Evolutionary conservation across 331 rosid genomes (phyloP).

Genomic region (Quercus tomentella): DNA sequence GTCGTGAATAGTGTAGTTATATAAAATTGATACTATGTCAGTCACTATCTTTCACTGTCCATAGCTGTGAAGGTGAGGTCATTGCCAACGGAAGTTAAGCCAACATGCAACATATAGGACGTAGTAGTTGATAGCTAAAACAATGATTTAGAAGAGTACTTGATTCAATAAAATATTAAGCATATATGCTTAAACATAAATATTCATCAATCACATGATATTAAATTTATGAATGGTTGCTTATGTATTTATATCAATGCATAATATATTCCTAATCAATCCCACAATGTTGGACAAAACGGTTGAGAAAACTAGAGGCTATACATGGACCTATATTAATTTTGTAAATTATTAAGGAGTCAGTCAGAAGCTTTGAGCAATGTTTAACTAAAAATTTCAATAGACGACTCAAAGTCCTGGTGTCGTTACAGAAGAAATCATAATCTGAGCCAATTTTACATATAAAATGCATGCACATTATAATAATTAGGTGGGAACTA

Average conservation of each 20-base stretch:
- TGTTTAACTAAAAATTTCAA: neutral
- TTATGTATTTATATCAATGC: neutral
- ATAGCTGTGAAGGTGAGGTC: slow-evolving; percentile 16
- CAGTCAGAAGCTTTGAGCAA: slow-evolving; percentile 4
- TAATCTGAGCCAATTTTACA: neutral
- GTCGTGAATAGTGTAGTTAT: neutral
- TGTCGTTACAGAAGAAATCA: neutral
- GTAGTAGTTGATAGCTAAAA: slow-evolving; percentile 19
- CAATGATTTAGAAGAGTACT: neutral
- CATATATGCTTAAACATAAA: neutral
- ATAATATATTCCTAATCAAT: neutral
- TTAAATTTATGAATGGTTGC: neutral
- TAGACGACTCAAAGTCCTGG: neutral
- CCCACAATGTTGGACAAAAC: slow-evolving; percentile 33
- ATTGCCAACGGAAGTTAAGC: slow-evolving; percentile 23
- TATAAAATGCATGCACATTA: neutral
- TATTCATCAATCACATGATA: neutral
- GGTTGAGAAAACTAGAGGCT: slow-evolving; percentile 37
- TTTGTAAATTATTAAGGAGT: slow-evolving; percentile 11
- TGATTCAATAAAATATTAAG: neutral
- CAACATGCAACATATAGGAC: slow-evolving; percentile 24
- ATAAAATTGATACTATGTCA: neutral
- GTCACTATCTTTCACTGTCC: slow-evolving; percentile 10
- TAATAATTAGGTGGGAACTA: neutral
- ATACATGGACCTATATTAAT: neutral